Conservation (phyloP, 73 alveolate species). For the Tetrahymena elliotti region DNA sequence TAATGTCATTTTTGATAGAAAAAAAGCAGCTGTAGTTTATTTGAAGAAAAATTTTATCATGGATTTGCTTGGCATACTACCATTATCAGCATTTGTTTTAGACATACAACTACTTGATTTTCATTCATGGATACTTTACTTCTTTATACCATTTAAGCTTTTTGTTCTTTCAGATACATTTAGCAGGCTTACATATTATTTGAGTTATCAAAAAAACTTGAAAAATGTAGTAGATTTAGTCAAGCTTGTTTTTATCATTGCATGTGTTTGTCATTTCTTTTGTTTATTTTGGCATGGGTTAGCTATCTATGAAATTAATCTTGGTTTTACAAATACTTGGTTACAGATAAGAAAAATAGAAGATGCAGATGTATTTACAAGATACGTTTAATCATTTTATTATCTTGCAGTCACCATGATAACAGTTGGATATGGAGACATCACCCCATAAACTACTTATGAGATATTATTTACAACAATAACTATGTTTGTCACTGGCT, state of each 20-base stretch:
- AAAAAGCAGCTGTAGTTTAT: not conserved
- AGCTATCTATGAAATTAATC: not conserved
- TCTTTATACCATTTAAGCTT: no score
- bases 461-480: slow-evolving; percentile 60
- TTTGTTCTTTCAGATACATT: not conserved
- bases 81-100: not conserved
- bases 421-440: slow-evolving; percentile 88
- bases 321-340: not conserved
- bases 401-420: slow-evolving; percentile 71
- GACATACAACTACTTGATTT: not conserved
- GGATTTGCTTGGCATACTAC: not conserved
- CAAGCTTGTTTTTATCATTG: not conserved
- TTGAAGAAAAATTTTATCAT: no score
- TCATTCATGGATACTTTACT: not conserved
- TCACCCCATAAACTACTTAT: slow-evolving; percentile 45
- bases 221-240: not conserved
- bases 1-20: not conserved
- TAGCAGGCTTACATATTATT: not conserved
- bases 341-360: not conserved
- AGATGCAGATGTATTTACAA: not conserved
- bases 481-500: slow-evolving; percentile 60
- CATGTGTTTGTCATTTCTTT: not conserved
- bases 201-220: not conserved
- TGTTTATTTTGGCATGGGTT: not conserved
- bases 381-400: slow-evolving; percentile 33